Base-by-base conservation (phyloP, 179 eudicot species). In the Corrigiola litoralis region DNA sequence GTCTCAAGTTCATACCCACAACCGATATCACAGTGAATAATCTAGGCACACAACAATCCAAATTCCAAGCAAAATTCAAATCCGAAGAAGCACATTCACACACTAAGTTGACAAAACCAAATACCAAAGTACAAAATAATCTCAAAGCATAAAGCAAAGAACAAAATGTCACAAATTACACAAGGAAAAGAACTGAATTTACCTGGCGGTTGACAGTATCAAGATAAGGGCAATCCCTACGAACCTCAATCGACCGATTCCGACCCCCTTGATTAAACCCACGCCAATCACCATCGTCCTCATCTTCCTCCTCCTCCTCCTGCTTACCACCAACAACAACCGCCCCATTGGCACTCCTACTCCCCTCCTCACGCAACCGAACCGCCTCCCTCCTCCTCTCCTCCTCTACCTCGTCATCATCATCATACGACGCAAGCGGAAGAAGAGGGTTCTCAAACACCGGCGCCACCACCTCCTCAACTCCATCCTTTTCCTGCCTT, bases 131-230 rank as follows among this genome's bases (percentile, higher is more conserved):
- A 20, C 8, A 37, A 2, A 16, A 20, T 44, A 16, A 31, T 32
- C 5, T 10, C 40, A 14, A 37, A 34, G 7, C 33, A 34, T n/a
- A 8, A 1, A 16, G 4, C 4, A 33, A 29, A 42, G 0, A 6
- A 42, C 18, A 40, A 40, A 45, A 11, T 21, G 32, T 25, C 13
- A 37, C 23, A 25, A 37, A 50, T 25, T 36, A 24, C 32, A 7
- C 0, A 57, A 54, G 20, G 27, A 42, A 25, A 37, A n/a, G 25
- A 37, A 58, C 5, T 27, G 1, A 3, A 32, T 36, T 83, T 11
- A 92, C 99, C 97, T 94, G 96, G 66, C 99, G 88, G 79, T 90
- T 90, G 37, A 94, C 99, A 27, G 97, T 94, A 66, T 94, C 97
- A 16, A 94, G 92, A 69, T 90, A 90, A 2, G 99, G 95, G 57